Conservation (phyloP, 2,329 filamentous ascomycete species). For the Pseudohalonectria lignicola region DNA sequence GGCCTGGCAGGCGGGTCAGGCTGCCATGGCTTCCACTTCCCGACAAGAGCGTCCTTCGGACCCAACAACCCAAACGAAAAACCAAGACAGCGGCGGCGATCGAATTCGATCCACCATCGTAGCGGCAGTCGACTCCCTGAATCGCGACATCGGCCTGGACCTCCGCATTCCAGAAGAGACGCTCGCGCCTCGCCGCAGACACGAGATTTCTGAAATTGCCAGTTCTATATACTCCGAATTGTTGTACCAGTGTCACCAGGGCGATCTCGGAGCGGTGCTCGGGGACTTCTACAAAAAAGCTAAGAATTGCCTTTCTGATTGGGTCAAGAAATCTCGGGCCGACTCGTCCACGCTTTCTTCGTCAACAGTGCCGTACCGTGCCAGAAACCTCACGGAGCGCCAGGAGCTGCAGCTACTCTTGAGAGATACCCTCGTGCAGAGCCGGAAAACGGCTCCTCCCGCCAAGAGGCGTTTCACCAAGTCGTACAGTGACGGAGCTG, state of each 20-base stretch:
- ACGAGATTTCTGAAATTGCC: too few relatives aligned
- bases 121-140: conserved; percentile 5
- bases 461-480: not conserved
- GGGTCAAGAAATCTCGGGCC: not conserved
- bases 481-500: not conserved
- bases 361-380: not conserved
- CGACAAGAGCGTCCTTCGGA: too few relatives aligned
- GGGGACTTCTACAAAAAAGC: not conserved
- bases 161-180: not conserved
- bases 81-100: too few relatives aligned
- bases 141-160: not conserved
- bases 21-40: too few relatives aligned
- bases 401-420: not conserved
- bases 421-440: not conserved
- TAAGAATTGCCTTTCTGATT: not conserved
- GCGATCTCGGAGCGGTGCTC: not conserved
- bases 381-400: not conserved
- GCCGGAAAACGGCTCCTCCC: not conserved
- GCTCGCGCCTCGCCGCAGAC: too few relatives aligned
- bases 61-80: too few relatives aligned
- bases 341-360: not conserved
- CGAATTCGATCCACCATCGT: conserved; percentile 1
- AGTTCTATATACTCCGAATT: not conserved
- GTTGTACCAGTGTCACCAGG: not conserved
- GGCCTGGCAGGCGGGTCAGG: too few relatives aligned